phyloP scores from a whole-genome alignment of 768 basidiomycete species.

The Leucocoprinus birnbaumii region DNA sequence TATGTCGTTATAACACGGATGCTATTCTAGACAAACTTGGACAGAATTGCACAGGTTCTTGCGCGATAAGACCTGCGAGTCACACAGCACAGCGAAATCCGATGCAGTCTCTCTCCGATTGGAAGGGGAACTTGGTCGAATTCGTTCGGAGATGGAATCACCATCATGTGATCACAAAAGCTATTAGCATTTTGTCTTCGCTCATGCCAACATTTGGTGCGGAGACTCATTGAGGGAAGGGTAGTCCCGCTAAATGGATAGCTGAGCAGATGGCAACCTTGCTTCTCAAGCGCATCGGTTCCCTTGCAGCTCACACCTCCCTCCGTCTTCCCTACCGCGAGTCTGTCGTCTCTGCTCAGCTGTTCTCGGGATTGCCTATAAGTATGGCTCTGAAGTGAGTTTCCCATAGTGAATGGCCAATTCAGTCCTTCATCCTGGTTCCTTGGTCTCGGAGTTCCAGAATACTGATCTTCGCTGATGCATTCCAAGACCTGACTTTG shows the following conservation, averaged over 20 bases:
- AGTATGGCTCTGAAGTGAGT: slow-evolving; percentile 10
- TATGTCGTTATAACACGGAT: neutral
- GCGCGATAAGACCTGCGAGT: neutral
- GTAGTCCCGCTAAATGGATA: neutral
- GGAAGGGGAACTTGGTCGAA: neutral
- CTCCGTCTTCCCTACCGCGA: neutral
- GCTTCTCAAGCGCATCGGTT: neutral
- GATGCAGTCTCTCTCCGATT: neutral
- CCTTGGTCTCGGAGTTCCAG: neutral
- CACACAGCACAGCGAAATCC: too few relatives aligned
- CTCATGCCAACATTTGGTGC: slow-evolving; percentile 8
- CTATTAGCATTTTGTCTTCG: neutral
- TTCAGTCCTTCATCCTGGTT: neutral
- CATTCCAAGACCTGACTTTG: slow-evolving; percentile 38
- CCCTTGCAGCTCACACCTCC: neutral
- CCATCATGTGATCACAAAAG: slow-evolving; percentile 6
- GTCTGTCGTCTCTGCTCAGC: neutral
- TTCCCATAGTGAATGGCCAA: neutral
- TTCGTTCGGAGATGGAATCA: slow-evolving; percentile 10
- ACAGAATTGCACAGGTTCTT: neutral
- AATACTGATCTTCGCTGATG: neutral
- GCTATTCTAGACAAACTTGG: neutral
- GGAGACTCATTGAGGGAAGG: slow-evolving; percentile 8
- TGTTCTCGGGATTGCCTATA: neutral
- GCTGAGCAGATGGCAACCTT: neutral